Evolutionary conservation across 2,329 filamentous ascomycete genomes (phyloP), one percentile per base, ranked within the genome.

Genomic region (Raffaelea ambrosiae): DNA sequence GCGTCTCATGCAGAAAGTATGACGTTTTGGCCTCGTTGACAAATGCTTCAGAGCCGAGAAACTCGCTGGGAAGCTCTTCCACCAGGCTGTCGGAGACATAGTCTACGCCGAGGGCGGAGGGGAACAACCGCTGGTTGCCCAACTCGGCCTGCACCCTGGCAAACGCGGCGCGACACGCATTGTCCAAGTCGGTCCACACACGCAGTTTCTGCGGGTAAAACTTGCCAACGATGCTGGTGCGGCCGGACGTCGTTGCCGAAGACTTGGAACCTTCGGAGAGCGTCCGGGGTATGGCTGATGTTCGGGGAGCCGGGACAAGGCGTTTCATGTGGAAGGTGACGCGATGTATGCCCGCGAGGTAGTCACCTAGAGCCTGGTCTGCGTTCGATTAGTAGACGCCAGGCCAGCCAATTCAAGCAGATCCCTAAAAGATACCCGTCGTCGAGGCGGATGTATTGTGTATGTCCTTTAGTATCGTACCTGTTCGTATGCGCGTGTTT

Each of bases 141-240:
- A 49, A 21, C 16, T 8, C 18, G 14, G n/a, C 20, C 21, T 46
- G 18, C 11, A 51, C 21, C 22, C 43, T 18, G 4, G 10, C 23
- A 9, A 44, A 51, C 18, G 43, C 46, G 1, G 49, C 36, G n/a
- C 22, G 40, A 22, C 40, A 47, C n/a, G 8, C n/a, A 10, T 4
- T 16, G 26, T 40, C 35, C 4, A 19, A 33, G n/a, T 19, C 40
- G n/a, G 43, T 22, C 46, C 46, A 46, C 5, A 36, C 13, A 11
- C 46, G 40, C 36, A 51, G 36, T 26, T 38, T 40, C 5, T 26
- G 44, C 13, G 49, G 49, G 35, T 51, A 51, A 43, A 36, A 51
- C 26, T 47, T 48, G 16, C 40, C 43, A 4, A 44, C 20, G 29
- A 51, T 51, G 43, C 35, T 39, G 9, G 49, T 48, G 20, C 49